Evolutionary conservation across 2,329 filamentous ascomycete genomes (phyloP).

Genomic region (Fusarium sp.): DNA sequence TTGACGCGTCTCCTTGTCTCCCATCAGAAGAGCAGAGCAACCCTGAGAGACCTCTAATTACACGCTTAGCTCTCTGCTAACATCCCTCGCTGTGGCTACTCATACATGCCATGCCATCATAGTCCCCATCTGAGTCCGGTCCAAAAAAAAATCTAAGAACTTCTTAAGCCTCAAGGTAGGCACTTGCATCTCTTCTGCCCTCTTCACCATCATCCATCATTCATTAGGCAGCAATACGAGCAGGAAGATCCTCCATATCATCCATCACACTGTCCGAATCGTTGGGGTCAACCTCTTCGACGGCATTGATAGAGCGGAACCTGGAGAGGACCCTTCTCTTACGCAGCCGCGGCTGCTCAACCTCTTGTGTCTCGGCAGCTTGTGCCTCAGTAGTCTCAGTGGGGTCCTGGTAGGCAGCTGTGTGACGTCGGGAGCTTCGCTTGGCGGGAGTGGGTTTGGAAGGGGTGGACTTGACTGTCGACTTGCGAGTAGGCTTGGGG

Average conservation of each 20-base stretch:
- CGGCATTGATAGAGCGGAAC: constrained; percentile 37
- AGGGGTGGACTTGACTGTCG: constrained; percentile 39
- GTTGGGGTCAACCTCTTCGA: constrained; percentile 24
- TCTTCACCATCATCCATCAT: not conserved
- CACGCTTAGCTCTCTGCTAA: constrained; percentile 8
- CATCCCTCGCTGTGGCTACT: constrained; percentile 16
- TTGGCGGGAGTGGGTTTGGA: constrained; percentile 38
- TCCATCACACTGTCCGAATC: constrained; percentile 54
- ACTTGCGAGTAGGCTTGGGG: constrained; percentile 32
- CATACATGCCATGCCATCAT: constrained; percentile 19
- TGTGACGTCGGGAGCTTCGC: constrained; percentile 39
- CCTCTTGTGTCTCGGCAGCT: constrained; percentile 12
- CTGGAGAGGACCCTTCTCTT: constrained; percentile 47
- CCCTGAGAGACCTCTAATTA: constrained; percentile 24
- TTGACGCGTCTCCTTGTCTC: not conserved
- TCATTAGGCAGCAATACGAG: constrained; percentile 37
- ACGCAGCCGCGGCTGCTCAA: constrained; percentile 42
- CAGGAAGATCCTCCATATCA: constrained; percentile 58
- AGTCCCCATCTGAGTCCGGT: not conserved
- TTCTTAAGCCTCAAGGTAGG: not conserved
- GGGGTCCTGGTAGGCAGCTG: constrained; percentile 45
- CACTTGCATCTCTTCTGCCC: not conserved
- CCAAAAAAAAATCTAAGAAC: constrained; percentile 4
- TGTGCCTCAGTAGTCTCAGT: constrained; percentile 45
- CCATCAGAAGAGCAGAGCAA: not conserved